These are phyloP conservation scores for Psidium friedrichsthalianum DNA, from an alignment of 345 rosid genomes.

Conservation along the genomic window DNA sequence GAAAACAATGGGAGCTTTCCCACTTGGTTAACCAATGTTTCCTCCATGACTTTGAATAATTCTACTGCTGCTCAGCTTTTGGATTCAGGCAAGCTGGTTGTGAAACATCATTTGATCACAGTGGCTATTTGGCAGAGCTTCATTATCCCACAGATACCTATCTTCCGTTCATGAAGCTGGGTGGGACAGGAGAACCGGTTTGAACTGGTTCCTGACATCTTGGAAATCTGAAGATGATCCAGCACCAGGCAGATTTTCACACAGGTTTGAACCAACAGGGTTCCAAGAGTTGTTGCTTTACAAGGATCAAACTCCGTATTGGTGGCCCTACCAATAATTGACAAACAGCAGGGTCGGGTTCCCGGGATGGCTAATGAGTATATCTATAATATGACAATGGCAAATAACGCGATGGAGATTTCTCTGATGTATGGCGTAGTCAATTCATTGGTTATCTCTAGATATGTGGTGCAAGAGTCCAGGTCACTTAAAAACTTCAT, in stretches of 20 bases:
- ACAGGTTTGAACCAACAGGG: slow-evolving; percentile 23
- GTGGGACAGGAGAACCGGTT: slow-evolving; percentile 14
- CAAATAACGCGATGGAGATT: slow-evolving; percentile 21
- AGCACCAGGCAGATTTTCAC: slow-evolving; percentile 27
- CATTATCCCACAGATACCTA: slow-evolving; percentile 51
- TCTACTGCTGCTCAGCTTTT: slow-evolving; percentile 26
- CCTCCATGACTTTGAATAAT: background rate
- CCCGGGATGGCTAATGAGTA: background rate
- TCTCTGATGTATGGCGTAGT: slow-evolving; percentile 3
- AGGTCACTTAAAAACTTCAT: slow-evolving; percentile 29
- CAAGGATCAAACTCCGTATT: slow-evolving; percentile 12
- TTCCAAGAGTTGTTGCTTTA: slow-evolving; percentile 42
- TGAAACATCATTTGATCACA: slow-evolving; percentile 12
- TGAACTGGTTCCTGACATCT: slow-evolving; percentile 18
- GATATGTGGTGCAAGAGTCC: slow-evolving; percentile 35
- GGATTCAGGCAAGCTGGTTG: slow-evolving; percentile 55
- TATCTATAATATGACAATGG: background rate
- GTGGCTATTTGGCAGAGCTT: slow-evolving; percentile 57
- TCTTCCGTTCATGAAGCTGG: slow-evolving; percentile 59
- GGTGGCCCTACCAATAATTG: slow-evolving; percentile 58
- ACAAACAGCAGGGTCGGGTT: slow-evolving; percentile 36
- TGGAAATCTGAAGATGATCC: slow-evolving; percentile 24
- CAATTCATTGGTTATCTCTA: slow-evolving; percentile 19
- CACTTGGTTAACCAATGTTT: slow-evolving; percentile 43
- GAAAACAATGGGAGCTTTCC: slow-evolving; percentile 12